These are phyloP conservation scores for Omphalotus guepiniiformis DNA, from an alignment of 768 basidiomycete genomes.

Conservation along the genomic window DNA sequence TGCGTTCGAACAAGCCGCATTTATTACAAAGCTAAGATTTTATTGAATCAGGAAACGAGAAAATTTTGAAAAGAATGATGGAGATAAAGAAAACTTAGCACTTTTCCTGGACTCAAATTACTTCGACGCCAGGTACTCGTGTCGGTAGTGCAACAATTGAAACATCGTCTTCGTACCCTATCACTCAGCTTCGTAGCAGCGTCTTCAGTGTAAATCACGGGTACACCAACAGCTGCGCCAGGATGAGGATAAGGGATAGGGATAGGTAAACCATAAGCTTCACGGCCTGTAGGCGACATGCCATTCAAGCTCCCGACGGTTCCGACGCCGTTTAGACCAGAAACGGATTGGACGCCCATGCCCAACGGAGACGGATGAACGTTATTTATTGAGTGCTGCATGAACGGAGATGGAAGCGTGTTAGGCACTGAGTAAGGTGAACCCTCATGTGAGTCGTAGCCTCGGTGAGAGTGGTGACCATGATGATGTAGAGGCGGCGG, in stretches of 20 bases:
- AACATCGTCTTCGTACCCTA: conserved; percentile 71
- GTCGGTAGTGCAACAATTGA: conserved; percentile 83
- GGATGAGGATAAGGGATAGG: not conserved
- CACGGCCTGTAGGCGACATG: conserved; percentile 3
- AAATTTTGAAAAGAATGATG: not conserved
- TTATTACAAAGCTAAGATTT: conserved; percentile 66
- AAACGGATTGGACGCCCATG: too few relatives aligned
- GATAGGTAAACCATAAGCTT: conserved; percentile 2
- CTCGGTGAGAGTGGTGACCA: conserved; percentile 4
- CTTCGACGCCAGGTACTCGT: conserved; percentile 79
- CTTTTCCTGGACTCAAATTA: conserved; percentile 78
- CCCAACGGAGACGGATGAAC: too few relatives aligned
- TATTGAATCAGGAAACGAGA: conserved; percentile 1
- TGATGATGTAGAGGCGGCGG: conserved; percentile 3
- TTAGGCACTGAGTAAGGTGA: not conserved
- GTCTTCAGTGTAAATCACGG: conserved; percentile 59
- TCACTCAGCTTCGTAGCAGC: conserved; percentile 78
- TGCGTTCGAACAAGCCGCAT: conserved; percentile 78
- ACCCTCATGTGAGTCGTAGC: conserved; percentile 1
- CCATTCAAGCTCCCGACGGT: not conserved
- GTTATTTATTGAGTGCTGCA: too few relatives aligned
- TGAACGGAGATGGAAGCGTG: not conserved
- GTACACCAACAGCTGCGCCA: not conserved
- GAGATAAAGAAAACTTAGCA: conserved; percentile 39
- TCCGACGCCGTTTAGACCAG: too few relatives aligned